Percentiles rank a stretch among this genome's conserved stretches.
These are phyloP conservation scores for Alternaria brassicicola DNA, from an alignment of 2,329 filamentous ascomycete genomes.

Conservation along the genomic window DNA sequence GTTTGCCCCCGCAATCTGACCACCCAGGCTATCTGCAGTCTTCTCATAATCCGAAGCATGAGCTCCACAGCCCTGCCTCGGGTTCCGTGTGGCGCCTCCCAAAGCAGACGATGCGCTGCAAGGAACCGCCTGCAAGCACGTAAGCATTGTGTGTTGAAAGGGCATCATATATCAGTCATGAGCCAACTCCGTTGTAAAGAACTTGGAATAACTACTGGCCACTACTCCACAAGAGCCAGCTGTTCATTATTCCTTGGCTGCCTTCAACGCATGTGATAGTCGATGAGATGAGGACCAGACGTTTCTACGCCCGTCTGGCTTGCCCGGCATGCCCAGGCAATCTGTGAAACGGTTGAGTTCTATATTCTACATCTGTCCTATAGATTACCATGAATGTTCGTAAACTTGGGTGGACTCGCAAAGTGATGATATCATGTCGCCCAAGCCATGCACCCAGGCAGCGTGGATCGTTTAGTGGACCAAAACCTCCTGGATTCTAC, in stretches of 20 bases:
- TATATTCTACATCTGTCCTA: too few relatives aligned
- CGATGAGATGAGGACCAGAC: neutral
- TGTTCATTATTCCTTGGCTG: neutral
- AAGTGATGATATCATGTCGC: neutral
- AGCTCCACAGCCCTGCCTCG: slow-evolving; percentile 3
- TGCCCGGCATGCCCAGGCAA: too few relatives aligned
- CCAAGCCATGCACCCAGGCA: neutral
- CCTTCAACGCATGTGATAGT: neutral
- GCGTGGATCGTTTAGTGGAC: neutral
- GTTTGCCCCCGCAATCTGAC: slow-evolving; percentile 5
- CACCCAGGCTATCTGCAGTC: slow-evolving; percentile 15
- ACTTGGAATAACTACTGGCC: neutral
- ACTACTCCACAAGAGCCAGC: neutral
- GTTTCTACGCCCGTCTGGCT: too few relatives aligned
- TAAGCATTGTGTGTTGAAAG: neutral
- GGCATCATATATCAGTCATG: neutral
- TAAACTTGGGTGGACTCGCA: neutral
- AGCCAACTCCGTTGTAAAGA: neutral
- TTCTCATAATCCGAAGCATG: slow-evolving; percentile 1
- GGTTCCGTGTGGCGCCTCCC: neutral
- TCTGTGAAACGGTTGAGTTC: too few relatives aligned
- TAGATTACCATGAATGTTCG: neutral
- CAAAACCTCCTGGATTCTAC: neutral
- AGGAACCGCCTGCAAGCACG: slow-evolving; percentile 5
- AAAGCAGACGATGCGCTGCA: slow-evolving; percentile 9